These are phyloP conservation scores for Corylus avellana DNA, from an alignment of 306 rosid species.

Conservation along the genomic window DNA sequence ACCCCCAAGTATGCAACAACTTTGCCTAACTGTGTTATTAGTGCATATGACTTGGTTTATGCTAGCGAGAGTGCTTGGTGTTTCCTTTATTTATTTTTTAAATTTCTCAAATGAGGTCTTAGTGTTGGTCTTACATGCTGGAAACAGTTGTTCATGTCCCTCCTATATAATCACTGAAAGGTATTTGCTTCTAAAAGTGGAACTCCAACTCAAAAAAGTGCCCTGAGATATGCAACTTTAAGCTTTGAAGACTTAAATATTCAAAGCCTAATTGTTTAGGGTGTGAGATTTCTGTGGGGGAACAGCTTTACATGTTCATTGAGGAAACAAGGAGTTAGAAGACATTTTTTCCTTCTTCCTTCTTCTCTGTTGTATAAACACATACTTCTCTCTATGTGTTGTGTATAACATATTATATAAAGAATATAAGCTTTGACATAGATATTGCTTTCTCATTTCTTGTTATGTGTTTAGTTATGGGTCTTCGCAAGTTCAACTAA, in stretches of 20 bases:
- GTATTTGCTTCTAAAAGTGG: background rate
- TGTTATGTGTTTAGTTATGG: background rate
- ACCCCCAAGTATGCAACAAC: conserved; percentile 63
- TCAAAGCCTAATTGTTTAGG: background rate
- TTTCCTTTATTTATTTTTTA: background rate
- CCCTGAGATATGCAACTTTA: background rate
- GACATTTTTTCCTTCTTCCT: background rate
- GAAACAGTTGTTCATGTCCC: background rate
- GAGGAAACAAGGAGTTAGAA: background rate
- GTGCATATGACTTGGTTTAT: conserved; percentile 2
- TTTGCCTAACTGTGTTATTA: background rate
- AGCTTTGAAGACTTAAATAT: background rate
- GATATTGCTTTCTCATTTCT: background rate
- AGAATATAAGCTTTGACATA: background rate
- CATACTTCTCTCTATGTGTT: too few species aligned
- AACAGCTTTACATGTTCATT: background rate
- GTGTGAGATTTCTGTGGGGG: background rate
- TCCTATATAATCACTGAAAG: background rate
- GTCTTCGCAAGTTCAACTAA: conserved; percentile 12
- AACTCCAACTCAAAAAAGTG: background rate
- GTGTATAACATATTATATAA: too few species aligned
- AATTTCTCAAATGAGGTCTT: background rate
- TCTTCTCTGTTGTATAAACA: background rate
- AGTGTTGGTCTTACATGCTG: conserved; percentile 19
- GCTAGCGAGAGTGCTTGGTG: conserved; percentile 9